Base-by-base conservation (phyloP, 306 rosid species). In the Quercus rubra region DNA sequence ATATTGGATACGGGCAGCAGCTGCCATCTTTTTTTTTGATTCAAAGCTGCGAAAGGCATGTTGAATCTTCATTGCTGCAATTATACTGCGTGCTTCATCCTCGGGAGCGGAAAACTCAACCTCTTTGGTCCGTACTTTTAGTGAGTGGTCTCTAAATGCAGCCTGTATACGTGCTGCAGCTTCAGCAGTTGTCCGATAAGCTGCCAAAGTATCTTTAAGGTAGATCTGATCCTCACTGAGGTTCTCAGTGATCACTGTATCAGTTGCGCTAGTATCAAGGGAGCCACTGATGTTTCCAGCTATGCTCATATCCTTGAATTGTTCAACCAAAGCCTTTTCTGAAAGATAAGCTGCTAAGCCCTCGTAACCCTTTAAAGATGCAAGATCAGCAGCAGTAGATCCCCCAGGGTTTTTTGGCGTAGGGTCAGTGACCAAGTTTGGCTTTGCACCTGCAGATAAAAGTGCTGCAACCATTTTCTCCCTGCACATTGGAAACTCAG, bases 61-160 rank as follows among this genome's bases (percentile, higher is more conserved):
- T 70, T 96, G 99, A 84, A 96, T 96, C 82, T 87, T 93, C 99
- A 96, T 81, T 88, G 97, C 99, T 38, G 99, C 97, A 74, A 96
- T 78, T 72, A 96, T 93, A 70, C 71, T 51, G 18, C 89, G 96
- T 64, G 98, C 99, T 87, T 93, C 96, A 77, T 66, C 90, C 88
- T 93, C 97, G 1, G 98, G 91, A 74, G 3, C 55, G 68, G 84
- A 89, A 74, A 68, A 54, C 79, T 84, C 81, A 82, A 93, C 83
- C 3, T 84, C 91, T 51, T 75, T 49, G 10, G 98, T 62, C 76
- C 80, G 83, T 77, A 83, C 71, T 86, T 91, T 93, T 15, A 93
- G 81, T 70, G 97, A 77, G 59, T 82, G 97, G 84, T 91, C 92
- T 83, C 98, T 89, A 79, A 88, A 91, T 30, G 99, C 98, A 71